Conservation (phyloP, 2,329 filamentous ascomycete genomes). For the Diplodia seriata region DNA sequence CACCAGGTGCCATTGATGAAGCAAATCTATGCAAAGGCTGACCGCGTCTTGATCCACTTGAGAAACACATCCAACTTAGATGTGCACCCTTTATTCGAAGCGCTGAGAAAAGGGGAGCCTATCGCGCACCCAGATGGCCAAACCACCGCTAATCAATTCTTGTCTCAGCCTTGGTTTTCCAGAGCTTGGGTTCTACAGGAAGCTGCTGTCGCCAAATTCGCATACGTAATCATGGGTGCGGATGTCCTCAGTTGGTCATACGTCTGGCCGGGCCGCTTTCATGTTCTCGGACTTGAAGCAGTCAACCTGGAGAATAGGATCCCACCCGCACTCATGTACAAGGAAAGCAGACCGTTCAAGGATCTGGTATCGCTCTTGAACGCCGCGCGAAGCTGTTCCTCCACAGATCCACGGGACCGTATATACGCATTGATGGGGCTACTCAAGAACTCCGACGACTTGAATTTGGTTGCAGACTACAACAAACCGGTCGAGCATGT, state of each 20-base stretch:
- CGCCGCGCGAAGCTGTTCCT: neutral
- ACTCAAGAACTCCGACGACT: neutral
- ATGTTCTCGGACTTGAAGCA: neutral
- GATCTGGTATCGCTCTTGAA: neutral
- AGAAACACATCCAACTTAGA: neutral
- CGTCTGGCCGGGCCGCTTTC: neutral
- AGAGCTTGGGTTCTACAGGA: slow-evolving; percentile 19
- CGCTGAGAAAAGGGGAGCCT: neutral
- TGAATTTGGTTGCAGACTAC: neutral
- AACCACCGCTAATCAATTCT: neutral
- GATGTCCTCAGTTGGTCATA: neutral
- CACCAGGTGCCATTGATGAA: slow-evolving; percentile 20
- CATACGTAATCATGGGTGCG: neutral
- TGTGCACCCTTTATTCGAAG: neutral
- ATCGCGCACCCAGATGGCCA: neutral
- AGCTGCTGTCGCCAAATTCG: neutral
- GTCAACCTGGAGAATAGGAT: neutral
- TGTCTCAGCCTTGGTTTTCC: slow-evolving; percentile 11
- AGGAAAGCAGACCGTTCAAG: neutral
- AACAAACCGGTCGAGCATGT: neutral
- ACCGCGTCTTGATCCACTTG: slow-evolving; percentile 35
- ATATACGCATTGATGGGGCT: slow-evolving; percentile 15
- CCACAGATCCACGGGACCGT: neutral
- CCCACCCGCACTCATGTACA: neutral
- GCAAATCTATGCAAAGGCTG: slow-evolving; percentile 3